Percentiles rank a stretch among this genome's conserved stretches.
These are phyloP conservation scores for Talaromyces sp. DNA, from an alignment of 2,329 filamentous ascomycete genomes.

Conservation along the genomic window DNA sequence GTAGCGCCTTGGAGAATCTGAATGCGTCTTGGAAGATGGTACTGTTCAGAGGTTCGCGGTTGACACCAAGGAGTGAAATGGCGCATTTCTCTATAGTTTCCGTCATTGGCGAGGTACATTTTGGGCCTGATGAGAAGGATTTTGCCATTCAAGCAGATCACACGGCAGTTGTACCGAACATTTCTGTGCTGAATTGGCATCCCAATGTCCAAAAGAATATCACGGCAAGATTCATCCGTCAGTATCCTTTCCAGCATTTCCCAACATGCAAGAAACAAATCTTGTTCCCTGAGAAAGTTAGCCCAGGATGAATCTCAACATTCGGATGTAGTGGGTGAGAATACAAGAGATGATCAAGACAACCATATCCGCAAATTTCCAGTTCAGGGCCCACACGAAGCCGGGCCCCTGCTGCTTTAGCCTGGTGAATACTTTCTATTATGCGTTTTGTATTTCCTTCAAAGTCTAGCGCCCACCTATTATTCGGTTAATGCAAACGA, in stretches of 20 bases:
- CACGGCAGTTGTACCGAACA: constrained; percentile 43
- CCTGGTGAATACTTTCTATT: constrained; percentile 53
- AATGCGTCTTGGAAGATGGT: constrained; percentile 56
- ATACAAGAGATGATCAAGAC: constrained; percentile 60
- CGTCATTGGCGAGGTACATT: constrained; percentile 62
- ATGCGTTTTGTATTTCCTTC: constrained; percentile 60
- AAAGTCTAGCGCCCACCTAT: constrained; percentile 47
- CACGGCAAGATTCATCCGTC: constrained; percentile 51
- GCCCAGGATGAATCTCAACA: constrained; percentile 5
- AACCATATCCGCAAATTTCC: constrained; percentile 49
- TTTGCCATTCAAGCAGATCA: constrained; percentile 59
- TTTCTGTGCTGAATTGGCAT: constrained; percentile 45
- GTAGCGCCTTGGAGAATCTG: constrained; percentile 49
- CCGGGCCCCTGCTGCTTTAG: constrained; percentile 52
- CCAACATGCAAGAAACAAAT: constrained; percentile 48
- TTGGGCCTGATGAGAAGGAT: constrained; percentile 65
- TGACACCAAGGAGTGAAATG: constrained; percentile 58
- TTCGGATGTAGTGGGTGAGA: constrained; percentile 2
- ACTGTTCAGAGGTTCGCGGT: constrained; percentile 52
- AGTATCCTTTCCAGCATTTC: constrained; percentile 58
- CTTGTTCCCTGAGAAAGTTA: constrained; percentile 20
- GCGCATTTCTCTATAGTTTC: constrained; percentile 45
- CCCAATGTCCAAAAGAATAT: constrained; percentile 30
- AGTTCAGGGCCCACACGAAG: constrained; percentile 52
- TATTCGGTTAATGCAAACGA: not conserved